Conservation (phyloP, 2,329 filamentous ascomycete species). For the Emericellopsis cladophorae region DNA sequence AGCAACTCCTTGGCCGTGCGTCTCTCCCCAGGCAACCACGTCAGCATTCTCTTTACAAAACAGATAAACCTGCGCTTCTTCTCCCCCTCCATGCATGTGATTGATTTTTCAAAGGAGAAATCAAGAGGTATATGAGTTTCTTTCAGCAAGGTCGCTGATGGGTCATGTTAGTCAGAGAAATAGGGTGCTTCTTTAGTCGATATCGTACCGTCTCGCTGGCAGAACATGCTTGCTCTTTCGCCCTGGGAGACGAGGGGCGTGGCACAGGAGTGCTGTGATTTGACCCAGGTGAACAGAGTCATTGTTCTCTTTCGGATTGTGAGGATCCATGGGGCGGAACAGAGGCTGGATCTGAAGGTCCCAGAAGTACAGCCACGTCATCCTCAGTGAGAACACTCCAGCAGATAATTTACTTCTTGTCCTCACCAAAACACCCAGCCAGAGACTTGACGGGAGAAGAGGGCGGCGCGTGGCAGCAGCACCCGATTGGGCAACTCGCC, state of each 20-base stretch:
- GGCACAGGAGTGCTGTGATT: no score
- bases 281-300: no score
- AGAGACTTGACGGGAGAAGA: no score
- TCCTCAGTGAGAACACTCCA: not conserved
- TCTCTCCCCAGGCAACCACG: slow-evolving; percentile 1
- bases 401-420: not conserved
- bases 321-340: not conserved
- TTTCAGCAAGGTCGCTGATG: no score
- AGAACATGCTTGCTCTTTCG: no score
- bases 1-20: slow-evolving; percentile 1
- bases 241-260: no score
- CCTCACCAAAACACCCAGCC: slow-evolving; percentile 7
- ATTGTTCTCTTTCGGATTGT: not conserved
- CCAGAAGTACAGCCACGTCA: not conserved
- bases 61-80: not conserved
- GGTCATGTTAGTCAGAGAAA: no score
- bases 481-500: no score
- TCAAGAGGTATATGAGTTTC: not conserved
- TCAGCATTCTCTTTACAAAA: not conserved
- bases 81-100: not conserved
- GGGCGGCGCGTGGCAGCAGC: no score
- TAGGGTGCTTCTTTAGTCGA: no score
- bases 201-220: no score
- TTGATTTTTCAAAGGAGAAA: not conserved
- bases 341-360: not conserved